These are phyloP conservation scores for Skeletonema costatum DNA, from an alignment of 108 stramenopile species.

Conservation along the genomic window DNA sequence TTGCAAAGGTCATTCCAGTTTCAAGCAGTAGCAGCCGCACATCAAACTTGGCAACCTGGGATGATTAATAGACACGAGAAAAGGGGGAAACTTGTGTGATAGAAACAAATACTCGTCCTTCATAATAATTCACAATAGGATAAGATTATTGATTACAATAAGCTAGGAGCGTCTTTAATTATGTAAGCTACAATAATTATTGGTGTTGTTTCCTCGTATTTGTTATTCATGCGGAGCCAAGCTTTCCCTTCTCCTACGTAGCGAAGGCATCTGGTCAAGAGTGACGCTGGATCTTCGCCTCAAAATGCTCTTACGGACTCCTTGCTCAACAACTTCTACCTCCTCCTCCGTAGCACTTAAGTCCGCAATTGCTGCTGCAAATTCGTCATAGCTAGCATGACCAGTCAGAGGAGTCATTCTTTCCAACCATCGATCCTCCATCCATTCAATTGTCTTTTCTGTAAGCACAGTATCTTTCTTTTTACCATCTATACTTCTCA, in stretches of 20 bases:
- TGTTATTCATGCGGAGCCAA: neutral
- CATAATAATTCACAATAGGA: neutral
- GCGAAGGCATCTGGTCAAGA: neutral
- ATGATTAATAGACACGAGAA: neutral
- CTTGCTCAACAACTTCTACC: neutral
- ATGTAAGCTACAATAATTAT: neutral
- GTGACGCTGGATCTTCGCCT: neutral
- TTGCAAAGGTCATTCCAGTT: constrained; percentile 50
- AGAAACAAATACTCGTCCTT: neutral
- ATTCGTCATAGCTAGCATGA: neutral
- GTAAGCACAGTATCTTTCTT: neutral
- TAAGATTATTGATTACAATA: neutral
- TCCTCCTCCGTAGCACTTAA: neutral
- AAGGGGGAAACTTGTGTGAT: neutral
- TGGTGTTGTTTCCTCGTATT: neutral
- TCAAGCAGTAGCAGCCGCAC: neutral
- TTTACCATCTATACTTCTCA: neutral
- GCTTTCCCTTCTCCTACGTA: neutral
- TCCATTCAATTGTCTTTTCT: neutral
- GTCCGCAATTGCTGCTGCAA: neutral
- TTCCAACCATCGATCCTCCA: neutral
- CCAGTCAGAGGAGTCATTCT: neutral
- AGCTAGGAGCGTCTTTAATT: neutral
- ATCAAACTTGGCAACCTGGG: neutral
- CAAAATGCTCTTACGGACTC: neutral